Conservation (phyloP, 139 green algal species). For the Chlamydomonas sp. region DNA sequence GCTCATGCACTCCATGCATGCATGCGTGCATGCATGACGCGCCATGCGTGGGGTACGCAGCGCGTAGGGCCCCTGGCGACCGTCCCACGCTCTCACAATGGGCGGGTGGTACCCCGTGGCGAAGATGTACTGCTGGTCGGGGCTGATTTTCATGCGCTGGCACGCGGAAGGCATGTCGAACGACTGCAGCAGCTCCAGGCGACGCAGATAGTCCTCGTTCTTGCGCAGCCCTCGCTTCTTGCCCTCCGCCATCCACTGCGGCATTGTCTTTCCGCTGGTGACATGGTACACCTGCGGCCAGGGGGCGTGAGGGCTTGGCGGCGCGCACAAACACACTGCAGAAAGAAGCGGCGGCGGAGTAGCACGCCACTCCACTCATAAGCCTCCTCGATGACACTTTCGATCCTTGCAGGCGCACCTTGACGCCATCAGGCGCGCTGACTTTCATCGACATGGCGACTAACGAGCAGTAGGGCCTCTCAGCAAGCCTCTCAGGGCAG, state of each 20-base stretch:
- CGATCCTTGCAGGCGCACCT: slow-evolving; percentile 22
- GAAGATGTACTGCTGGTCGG: slow-evolving; percentile 71
- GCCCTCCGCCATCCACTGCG: slow-evolving; percentile 82
- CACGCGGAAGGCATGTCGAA: slow-evolving; percentile 79
- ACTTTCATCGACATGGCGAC: slow-evolving; percentile 69
- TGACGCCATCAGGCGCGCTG: slow-evolving; percentile 79
- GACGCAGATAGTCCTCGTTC: slow-evolving; percentile 71
- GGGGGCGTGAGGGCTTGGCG: too few relatives aligned
- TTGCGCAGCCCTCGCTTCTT: slow-evolving; percentile 77
- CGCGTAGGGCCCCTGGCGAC: too few relatives aligned
- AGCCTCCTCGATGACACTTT: too few relatives aligned
- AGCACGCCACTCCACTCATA: too few relatives aligned
- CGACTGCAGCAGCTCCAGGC: slow-evolving; percentile 89
- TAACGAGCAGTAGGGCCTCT: neutral
- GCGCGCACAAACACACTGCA: too few relatives aligned
- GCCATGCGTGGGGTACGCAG: neutral
- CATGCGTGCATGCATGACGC: neutral
- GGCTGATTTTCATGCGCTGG: slow-evolving; percentile 76
- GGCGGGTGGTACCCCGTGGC: slow-evolving; percentile 29
- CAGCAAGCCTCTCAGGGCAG: too few relatives aligned
- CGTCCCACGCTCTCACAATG: slow-evolving; percentile 28
- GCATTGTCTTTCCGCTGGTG: slow-evolving; percentile 72
- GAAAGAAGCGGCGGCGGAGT: too few relatives aligned
- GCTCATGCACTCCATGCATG: neutral
- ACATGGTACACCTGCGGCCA: slow-evolving; percentile 81